Conservation (phyloP, 1,284 basidiomycete species). For the Papiliotrema nemorosa region DNA sequence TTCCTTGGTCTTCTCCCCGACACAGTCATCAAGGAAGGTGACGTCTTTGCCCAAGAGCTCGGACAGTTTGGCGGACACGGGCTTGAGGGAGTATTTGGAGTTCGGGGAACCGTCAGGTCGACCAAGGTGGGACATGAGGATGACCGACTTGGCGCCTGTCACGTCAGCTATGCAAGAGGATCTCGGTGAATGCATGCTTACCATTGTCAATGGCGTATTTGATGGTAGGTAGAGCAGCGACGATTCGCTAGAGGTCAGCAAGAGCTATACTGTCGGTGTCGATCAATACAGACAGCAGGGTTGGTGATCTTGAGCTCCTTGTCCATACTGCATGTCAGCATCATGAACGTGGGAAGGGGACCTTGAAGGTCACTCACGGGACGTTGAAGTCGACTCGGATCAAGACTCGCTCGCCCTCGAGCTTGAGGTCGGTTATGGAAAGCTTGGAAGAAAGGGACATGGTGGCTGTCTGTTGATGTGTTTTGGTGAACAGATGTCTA, state of each 20-base stretch:
- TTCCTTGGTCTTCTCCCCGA: constrained; percentile 77
- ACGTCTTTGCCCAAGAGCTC: constrained; percentile 67
- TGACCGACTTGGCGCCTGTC: constrained; percentile 79
- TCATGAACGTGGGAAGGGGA: not conserved
- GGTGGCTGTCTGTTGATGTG: constrained; percentile 35
- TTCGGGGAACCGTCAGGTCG: constrained; percentile 91
- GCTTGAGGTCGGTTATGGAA: constrained; percentile 84
- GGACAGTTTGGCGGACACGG: constrained; percentile 69
- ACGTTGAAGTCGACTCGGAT: constrained; percentile 99
- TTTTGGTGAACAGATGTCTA: not conserved
- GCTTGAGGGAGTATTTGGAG: constrained; percentile 86
- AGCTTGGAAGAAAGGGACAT: constrained; percentile 97
- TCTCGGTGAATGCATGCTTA: constrained; percentile 40
- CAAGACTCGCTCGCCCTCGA: constrained; percentile 80
- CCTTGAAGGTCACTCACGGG: constrained; percentile 51
- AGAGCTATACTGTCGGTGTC: not conserved
- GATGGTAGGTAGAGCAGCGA: constrained; percentile 93
- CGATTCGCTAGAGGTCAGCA: constrained; percentile 68
- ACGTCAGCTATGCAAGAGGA: no score
- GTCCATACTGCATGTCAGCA: constrained; percentile 31
- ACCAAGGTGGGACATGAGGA: constrained; percentile 97
- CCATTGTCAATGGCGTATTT: constrained; percentile 89
- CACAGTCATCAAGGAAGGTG: constrained; percentile 80
- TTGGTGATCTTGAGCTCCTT: constrained; percentile 87
- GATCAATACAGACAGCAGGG: constrained; percentile 66